A percentile compares a stretch with the other conserved stretches of the same genome.
These are phyloP conservation scores for Paraphoma sp. DNA, from an alignment of 2,329 filamentous ascomycete genomes.

Conservation along the genomic window DNA sequence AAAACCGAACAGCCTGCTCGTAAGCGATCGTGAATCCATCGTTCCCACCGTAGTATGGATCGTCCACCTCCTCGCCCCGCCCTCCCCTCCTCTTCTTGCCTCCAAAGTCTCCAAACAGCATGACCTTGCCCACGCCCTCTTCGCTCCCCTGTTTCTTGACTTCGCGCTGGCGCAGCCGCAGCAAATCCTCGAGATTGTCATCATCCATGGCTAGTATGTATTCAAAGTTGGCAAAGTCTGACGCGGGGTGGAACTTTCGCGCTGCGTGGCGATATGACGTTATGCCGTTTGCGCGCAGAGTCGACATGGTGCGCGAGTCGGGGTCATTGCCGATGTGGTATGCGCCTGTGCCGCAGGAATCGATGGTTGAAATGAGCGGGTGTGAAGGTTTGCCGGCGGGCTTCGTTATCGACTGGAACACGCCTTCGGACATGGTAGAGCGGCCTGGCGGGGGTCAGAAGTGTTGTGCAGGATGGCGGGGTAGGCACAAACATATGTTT, in stretches of 20 bases:
- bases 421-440: slow-evolving; percentile 95
- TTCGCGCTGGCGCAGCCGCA: slow-evolving; percentile 63
- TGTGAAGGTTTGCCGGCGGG: slow-evolving; percentile 57
- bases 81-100: slow-evolving; percentile 53
- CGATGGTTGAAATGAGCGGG: slow-evolving; percentile 70
- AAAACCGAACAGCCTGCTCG: slow-evolving; percentile 80
- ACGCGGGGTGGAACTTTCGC: slow-evolving; percentile 69
- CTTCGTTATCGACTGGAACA: slow-evolving; percentile 76
- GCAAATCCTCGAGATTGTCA: slow-evolving; percentile 76
- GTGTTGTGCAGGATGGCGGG: slow-evolving; percentile 40
- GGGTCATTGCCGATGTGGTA: slow-evolving; percentile 82
- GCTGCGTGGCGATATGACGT: slow-evolving; percentile 78
- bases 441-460: slow-evolving; percentile 53
- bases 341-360: slow-evolving; percentile 88
- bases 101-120: slow-evolving; percentile 86
- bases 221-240: slow-evolving; percentile 85
- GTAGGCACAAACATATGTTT: slow-evolving; percentile 75
- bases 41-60: slow-evolving; percentile 90
- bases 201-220: slow-evolving; percentile 96
- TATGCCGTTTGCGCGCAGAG: slow-evolving; percentile 76
- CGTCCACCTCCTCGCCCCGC: slow-evolving; percentile 73
- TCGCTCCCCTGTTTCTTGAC: slow-evolving; percentile 49
- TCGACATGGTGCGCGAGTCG: slow-evolving; percentile 83
- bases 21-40: slow-evolving; percentile 87
- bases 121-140: slow-evolving; percentile 61